Evolutionary conservation across 306 rosid genomes (phyloP).

Genomic region (Quercus rubra): DNA sequence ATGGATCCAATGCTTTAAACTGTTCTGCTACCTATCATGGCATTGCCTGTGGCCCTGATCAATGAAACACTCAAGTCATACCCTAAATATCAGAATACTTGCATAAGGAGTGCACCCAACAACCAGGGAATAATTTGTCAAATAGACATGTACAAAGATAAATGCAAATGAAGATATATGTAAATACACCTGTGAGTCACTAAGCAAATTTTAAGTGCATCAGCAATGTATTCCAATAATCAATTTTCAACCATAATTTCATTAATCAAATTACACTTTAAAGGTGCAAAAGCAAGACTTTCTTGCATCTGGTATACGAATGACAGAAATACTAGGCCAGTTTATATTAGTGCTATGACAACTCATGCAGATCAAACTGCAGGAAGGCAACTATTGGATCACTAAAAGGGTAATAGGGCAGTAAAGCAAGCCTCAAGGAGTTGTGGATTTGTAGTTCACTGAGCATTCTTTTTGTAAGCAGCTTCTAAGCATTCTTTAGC

Average conservation of each 20-base stretch:
- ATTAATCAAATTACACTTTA: background rate
- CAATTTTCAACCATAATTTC: background rate
- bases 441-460: background rate
- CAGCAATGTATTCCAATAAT: background rate
- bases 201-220: too few species aligned
- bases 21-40: background rate
- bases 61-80: background rate
- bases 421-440: background rate
- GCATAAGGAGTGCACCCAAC: background rate
- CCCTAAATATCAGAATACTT: background rate
- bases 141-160: background rate
- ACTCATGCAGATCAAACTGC: background rate
- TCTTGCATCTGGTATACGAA: background rate
- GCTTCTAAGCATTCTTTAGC: constrained; percentile 77
- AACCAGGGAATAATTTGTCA: background rate
- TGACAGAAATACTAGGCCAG: too few species aligned
- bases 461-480: background rate
- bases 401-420: background rate
- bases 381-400: background rate
- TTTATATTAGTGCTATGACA: background rate
- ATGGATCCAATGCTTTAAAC: too few species aligned
- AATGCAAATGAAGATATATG: background rate
- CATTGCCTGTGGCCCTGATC: background rate
- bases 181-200: background rate
- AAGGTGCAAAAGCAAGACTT: background rate